Base-by-base conservation (phyloP, 768 basidiomycete genomes). In the Leccinum barrowsii region DNA sequence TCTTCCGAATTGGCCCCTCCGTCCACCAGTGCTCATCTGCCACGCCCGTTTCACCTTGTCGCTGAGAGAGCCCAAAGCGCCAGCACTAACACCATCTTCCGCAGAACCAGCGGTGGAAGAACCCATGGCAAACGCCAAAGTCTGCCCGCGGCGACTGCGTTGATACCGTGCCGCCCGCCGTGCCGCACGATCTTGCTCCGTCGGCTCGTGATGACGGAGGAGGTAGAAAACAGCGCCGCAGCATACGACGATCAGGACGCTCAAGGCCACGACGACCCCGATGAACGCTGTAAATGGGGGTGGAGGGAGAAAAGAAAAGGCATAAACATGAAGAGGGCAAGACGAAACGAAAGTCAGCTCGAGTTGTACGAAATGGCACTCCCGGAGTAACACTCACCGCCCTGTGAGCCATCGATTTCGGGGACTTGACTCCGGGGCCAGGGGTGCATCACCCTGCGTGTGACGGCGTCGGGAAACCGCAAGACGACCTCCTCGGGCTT, bases 151-250 rank as follows among this genome's bases (percentile, higher is more conserved):
- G 67, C 22, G 69, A 44, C 42, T 44, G n/a, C 62, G 67, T 15
- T 61, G 69, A 47, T 71, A 70, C 13, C 65, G 69, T 32, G 70
- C 72, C 37, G 70, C 72, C 37, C 72, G 70, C 22, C 75, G 74
- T 4, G 65, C 64, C 10, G 71, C 68, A 11, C 76, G 76, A 17
- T 78, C 75, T 59, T 73, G 72, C 28, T 78, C 73, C 35, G 73
- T 74, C 26, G 77, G 77, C 37, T 76, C 74, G 66, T 82, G 76
- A 51, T 81, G 70, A 44, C 81, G 79, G 17, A 88, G 73, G 35
- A 90, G 80, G 63, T 80, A 78, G 68, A 80, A 79, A 40, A 85
- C 80, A 35, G 78, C 85, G 15, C 74, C 70, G 67, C 79, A 83
- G 51, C 81, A 79, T 30, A 75, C 65, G 58, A 85, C 61, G 68